Conservation (phyloP, 2,329 filamentous ascomycete species). For the Microsporum audouinii region DNA sequence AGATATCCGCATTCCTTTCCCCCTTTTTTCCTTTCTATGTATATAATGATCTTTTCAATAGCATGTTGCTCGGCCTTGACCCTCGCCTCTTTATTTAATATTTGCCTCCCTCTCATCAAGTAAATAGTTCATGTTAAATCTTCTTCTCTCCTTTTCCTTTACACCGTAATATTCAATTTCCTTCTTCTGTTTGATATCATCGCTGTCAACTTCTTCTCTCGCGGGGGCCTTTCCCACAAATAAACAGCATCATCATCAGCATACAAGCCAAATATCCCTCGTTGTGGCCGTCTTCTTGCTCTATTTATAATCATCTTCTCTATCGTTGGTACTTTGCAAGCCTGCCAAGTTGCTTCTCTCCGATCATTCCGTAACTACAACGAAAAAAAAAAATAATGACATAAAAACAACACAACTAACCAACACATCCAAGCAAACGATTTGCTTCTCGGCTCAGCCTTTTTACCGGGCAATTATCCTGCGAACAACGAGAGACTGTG, state of each 20-base stretch:
- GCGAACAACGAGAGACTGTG: neutral
- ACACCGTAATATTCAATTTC: neutral
- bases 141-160: too few relatives aligned
- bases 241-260: neutral
- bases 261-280: neutral
- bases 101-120: too few relatives aligned
- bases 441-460: too few relatives aligned
- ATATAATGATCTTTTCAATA: too few relatives aligned
- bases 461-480: neutral
- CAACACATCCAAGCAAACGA: too few relatives aligned
- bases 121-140: neutral
- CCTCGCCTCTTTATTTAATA: too few relatives aligned
- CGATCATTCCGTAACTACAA: too few relatives aligned
- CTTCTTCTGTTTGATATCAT: neutral
- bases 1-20: neutral
- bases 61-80: too few relatives aligned
- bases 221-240: neutral
- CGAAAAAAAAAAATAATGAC: neutral
- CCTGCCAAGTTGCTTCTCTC: too few relatives aligned
- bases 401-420: neutral
- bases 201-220: neutral
- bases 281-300: neutral
- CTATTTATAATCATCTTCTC: too few relatives aligned
- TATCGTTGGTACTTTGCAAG: too few relatives aligned
- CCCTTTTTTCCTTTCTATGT: too few relatives aligned